A percentile compares a stretch with the other conserved stretches of the same genome.
Evolutionary conservation across 371 early-diverging fungal species (phyloP).

Genomic region (Vairimorpha apis): DNA sequence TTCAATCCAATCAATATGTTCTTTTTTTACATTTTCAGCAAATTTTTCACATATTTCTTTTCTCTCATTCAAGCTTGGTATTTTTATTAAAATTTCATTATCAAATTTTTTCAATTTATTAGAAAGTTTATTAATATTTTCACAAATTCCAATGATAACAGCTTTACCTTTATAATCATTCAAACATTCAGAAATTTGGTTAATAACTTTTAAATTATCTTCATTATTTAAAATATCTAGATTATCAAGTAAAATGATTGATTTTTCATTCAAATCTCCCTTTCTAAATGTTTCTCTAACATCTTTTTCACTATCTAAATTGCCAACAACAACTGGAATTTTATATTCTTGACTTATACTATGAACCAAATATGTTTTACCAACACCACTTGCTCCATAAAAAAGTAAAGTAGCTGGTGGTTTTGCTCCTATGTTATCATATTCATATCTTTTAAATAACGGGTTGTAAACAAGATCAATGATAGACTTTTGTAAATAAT

Average conservation of each 20-base stretch:
- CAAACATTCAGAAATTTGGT: constrained; percentile 50
- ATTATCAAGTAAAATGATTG: constrained; percentile 58
- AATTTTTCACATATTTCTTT: constrained; percentile 48
- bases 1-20: constrained; percentile 33
- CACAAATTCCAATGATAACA: constrained; percentile 46
- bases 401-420: constrained; percentile 53
- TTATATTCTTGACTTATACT: constrained; percentile 51
- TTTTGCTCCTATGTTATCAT: constrained; percentile 41
- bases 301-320: constrained; percentile 38
- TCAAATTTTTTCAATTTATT: constrained; percentile 45
- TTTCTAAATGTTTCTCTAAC: constrained; percentile 54
- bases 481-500: constrained; percentile 41
- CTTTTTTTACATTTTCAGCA: constrained; percentile 24
- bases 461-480: constrained; percentile 39
- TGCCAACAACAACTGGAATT: constrained; percentile 45
- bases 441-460: constrained; percentile 40
- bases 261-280: constrained; percentile 31
- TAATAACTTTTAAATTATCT: constrained; percentile 39
- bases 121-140: constrained; percentile 28
- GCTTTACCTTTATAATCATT: constrained; percentile 40
- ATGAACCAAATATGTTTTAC: constrained; percentile 56
- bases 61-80: constrained; percentile 54
- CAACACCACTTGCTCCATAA: constrained; percentile 59
- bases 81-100: constrained; percentile 55
- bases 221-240: constrained; percentile 48